A percentile compares a stretch with the other conserved stretches of the same genome.
phyloP scores from a whole-genome alignment of 805 yeast species.

The Myxozyma melibiosi region DNA sequence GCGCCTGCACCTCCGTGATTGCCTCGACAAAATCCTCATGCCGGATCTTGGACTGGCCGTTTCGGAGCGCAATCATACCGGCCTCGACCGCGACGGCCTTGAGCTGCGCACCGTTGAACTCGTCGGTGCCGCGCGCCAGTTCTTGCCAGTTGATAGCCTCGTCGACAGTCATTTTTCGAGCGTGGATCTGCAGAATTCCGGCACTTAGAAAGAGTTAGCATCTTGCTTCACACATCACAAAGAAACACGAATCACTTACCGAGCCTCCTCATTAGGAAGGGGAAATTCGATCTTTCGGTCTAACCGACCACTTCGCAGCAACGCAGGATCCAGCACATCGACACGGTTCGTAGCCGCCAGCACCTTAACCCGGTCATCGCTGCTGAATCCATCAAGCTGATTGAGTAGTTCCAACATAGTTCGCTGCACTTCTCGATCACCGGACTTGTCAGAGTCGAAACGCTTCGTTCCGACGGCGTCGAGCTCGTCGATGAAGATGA shows the following conservation, averaged over 20 bases:
- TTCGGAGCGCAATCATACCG: conserved; percentile 98
- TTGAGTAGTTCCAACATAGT: conserved; percentile 97
- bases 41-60: conserved; percentile 85
- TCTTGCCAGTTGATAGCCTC: conserved; percentile 95
- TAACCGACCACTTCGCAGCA: conserved; percentile 93
- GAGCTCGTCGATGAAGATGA: conserved; percentile 94
- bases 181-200: conserved; percentile 93
- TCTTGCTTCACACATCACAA: neutral
- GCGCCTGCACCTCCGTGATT: conserved; percentile 95
- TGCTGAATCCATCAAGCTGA: conserved; percentile 96
- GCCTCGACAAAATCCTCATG: conserved; percentile 99
- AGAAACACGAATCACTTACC: conserved; percentile 41
- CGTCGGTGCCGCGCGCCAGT: conserved; percentile 96
- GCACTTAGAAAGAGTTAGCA: conserved; percentile 48
- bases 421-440: conserved; percentile 98
- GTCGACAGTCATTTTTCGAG: conserved; percentile 94
- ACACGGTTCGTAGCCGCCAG: conserved; percentile 98
- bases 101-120: conserved; percentile 97
- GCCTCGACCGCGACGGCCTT: conserved; percentile 99
- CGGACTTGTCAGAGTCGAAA: conserved; percentile 94
- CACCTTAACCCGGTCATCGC: conserved; percentile 96
- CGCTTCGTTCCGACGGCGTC: conserved; percentile 99
- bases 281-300: conserved; percentile 99
- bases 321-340: conserved; percentile 97
- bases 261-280: conserved; percentile 93